Conservation (phyloP, 768 basidiomycete species). For the Rhodosporidiobolus odoratus region DNA sequence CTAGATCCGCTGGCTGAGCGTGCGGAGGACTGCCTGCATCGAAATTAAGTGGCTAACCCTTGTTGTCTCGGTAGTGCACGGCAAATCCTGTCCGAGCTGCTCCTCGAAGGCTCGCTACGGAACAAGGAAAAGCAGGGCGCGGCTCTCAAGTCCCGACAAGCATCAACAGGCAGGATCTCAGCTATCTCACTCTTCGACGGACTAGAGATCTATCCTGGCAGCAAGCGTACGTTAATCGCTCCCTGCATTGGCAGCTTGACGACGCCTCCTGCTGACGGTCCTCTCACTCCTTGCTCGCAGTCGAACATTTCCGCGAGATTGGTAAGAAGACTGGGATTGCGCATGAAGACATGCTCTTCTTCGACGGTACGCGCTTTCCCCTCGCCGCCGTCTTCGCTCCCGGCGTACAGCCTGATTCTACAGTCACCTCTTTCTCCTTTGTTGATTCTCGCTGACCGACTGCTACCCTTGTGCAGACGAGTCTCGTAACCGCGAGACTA, state of each 20-base stretch:
- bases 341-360: conserved; percentile 72
- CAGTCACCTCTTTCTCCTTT: background rate
- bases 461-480: conserved; percentile 27
- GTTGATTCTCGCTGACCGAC: background rate
- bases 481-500: conserved; percentile 35
- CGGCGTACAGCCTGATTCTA: no score
- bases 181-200: conserved; percentile 49
- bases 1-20: no score
- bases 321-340: conserved; percentile 69
- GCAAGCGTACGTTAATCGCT: background rate
- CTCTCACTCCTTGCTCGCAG: conserved; percentile 56
- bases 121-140: conserved; percentile 39
- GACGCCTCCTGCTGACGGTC: background rate
- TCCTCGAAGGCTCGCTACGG: conserved; percentile 43
- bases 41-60: conserved; percentile 15
- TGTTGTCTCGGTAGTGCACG: conserved; percentile 57
- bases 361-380: conserved; percentile 62
- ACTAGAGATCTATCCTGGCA: conserved; percentile 49
- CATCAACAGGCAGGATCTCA: conserved; percentile 5
- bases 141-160: background rate
- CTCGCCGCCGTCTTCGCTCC: background rate
- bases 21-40: background rate
- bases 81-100: conserved; percentile 58
- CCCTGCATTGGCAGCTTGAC: background rate
- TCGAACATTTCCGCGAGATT: conserved; percentile 70